Base-by-base conservation (phyloP, 495 filamentous ascomycete species). In the Penicillium ochrochloron region DNA sequence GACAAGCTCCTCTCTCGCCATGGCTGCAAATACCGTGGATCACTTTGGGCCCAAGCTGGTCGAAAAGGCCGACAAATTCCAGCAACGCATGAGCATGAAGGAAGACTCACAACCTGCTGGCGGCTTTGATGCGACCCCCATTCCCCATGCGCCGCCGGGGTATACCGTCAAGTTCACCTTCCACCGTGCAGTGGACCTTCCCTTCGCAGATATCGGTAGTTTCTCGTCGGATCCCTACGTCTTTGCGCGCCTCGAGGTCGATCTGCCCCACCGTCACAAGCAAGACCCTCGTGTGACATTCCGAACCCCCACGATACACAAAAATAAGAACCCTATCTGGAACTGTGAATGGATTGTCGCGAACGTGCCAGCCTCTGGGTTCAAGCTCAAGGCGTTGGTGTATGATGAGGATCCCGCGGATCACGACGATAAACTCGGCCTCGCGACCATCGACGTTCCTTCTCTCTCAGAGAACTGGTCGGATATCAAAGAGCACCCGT, bases 341-440 rank as follows among this genome's bases (percentile, higher is more conserved):
- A 85, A 96, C 44, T 83, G 85, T 21, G 86, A 91, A 35, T 98
- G 94, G 94, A 85, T 92, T 39, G 88, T 98, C 35, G 89, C 91
- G 52, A 94, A 96, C 67, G 83, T 98, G 0, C 92, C 94, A 0
- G 77, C 86, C 0, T 85, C 84, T 1, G 94, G 94, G 1, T 94
- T 95, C 72, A 81, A 78, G 60, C 78, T 98, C 51, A 97, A 96
- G 71, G 89, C 89, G 46, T 81, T 90, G 39, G 77, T 98, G 21
- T 92, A 91, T 73, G 94, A 98, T 69, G 94, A 98, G 70, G 94
- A 98, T 73, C 86, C 87, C 37, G 85, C 89, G 0, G 91, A 97
- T 71, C 90, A 92, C 67, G 90, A 98, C 67, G 94, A 98, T 74
- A 85, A 89, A 41, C 82, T 98, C 8, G 94, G 94, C 5, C 93